Evolutionary conservation across 2,329 filamentous ascomycete species (phyloP), one percentile per base, ranked within the genome.

Genomic region (Ciborinia camelliae): DNA sequence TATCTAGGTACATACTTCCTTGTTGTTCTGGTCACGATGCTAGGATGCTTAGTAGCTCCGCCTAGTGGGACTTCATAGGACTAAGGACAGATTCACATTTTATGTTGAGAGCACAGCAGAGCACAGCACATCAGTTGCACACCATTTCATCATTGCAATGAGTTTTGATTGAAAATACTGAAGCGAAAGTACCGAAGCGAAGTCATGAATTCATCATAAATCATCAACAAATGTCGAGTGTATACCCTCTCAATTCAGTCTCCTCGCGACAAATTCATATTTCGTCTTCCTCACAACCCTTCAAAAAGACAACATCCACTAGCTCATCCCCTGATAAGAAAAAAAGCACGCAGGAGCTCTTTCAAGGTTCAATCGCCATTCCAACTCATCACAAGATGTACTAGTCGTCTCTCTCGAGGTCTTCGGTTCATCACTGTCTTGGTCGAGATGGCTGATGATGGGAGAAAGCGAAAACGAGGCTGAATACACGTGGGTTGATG

Each of bases 381-480:
- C 55, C 41, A 32, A 32, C 41, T 23, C 55, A 58, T 58, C 41
- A 47, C 41, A 26, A 6, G n/a, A 32, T 58, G 20, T 58, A 20
- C 28, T 26, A 32, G 28, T 47, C n/a, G 1, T 26, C n/a, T 58
- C 28, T 28, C 28, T 45, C 20, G 14, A 35, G 41, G 14, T 47
- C 28, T 26, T 35, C 41, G 28, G 20, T 28, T 58, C n/a, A 58
- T 26, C 7, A 28, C 8, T 58, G 55, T 58, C 55, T 58, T 58
- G 1, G 55, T 58, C 41, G 55, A 58, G 41, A 58, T 58, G n/a
- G 55, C 55, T 58, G 28, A 23, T 23, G 20, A 35, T 47, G n/a
- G 8, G 39, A 47, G 4, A 28, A 20, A 35, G 14, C 23, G 14
- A 26, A 30, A 14, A 37, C 1, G 41, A 52, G 30, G 30, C 23